Evolutionary conservation across 257 asterid species (phyloP), one percentile per base, ranked within the genome.

Genomic region (Ocimum tenuiflorum): DNA sequence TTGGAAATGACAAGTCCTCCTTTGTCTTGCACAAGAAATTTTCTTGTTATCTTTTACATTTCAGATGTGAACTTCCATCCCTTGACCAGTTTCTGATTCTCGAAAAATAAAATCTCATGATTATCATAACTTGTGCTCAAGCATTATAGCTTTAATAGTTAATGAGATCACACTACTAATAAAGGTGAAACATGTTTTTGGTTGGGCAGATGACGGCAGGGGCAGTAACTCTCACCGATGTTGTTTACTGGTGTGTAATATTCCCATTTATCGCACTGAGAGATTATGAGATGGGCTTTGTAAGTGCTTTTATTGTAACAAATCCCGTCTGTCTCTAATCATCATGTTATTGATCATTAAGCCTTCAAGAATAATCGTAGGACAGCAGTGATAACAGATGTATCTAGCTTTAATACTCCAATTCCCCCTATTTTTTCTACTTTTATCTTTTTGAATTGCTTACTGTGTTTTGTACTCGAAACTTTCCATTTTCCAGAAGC

Each of bases 181-280:
- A 15, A 62, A 15, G 57, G 41, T 76, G 59, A 31, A 73, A 72
- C 67, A 23, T 36, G 46, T 54, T 73, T 75, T 62, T 73, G 67
- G 50, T 49, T 56, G 60, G 51, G 75, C 91, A 92, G 99, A 80
- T 86, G 85, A 83, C 91, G 49, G 96, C 96, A 27, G 97, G 99
- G 62, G 90, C 99, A 3, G 97, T 86, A 65, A 78, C 86, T 78
- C 79, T 92, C 72, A 88, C 99, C 1, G 96, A 89, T 75, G 0
- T 49, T 58, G 78, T 92, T 54, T 92, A 92, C 76, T 89, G 99
- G 99, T 57, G 63, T 23, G 75, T 92, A 51, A 89, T 89, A 65
- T 86, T 80, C 79, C 98, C 98, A 18, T 88, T 88, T 63, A 79
- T 90, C 67, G 79, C 76, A 20, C 87, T 92, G 70, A 78, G 64